Evolutionary conservation across 441 rosid species (phyloP).

Genomic region (Oxalis stricta): DNA sequence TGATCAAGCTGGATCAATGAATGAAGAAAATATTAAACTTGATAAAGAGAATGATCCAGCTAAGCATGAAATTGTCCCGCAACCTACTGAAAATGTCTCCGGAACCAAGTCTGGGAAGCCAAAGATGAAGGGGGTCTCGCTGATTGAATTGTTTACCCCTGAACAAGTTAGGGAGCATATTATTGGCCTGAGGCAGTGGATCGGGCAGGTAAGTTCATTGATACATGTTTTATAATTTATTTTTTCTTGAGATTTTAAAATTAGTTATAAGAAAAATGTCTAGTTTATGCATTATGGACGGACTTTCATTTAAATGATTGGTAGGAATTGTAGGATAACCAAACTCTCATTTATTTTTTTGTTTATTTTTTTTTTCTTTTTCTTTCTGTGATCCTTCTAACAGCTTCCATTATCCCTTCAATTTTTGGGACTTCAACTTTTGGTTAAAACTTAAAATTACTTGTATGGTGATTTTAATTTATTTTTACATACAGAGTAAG

Average conservation of each 20-base stretch:
- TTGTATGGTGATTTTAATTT: conserved; percentile 6
- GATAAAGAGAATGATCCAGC: conserved; percentile 48
- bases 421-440: no score
- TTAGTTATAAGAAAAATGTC: no score
- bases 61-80: conserved; percentile 45
- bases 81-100: conserved; percentile 36
- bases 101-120: conserved; percentile 89
- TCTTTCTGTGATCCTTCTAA: no score
- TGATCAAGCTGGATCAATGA: conserved; percentile 23
- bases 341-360: no score
- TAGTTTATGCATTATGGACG: no score
- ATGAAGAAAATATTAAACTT: conserved; percentile 34
- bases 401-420: no score
- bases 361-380: no score
- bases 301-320: no score
- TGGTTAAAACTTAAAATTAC: no score
- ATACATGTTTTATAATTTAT: background rate
- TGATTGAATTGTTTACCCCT: conserved; percentile 95
- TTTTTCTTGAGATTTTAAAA: background rate
- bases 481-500: conserved; percentile 55
- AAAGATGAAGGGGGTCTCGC: conserved; percentile 87
- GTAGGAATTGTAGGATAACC: no score
- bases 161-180: conserved; percentile 96
- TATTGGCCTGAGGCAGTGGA: conserved; percentile 93
- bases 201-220: conserved; percentile 72